A percentile compares a stretch with the other conserved stretches of the same genome.
Conservation (phyloP, 176 grass and related monocot species). For the Zizania latifolia region DNA sequence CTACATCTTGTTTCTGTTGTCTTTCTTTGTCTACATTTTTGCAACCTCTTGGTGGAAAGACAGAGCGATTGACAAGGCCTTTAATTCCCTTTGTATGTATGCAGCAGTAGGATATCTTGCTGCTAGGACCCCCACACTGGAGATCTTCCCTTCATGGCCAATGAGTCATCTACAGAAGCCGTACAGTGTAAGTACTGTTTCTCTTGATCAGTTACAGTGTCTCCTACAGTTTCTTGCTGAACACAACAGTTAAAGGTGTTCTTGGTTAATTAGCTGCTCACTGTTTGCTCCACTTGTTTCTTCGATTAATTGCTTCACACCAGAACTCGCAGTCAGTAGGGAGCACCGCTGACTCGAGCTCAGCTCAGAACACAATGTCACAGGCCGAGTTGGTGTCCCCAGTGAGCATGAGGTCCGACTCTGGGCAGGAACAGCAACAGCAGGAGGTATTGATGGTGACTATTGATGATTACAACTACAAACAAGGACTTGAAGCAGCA, state of each 20-base stretch:
- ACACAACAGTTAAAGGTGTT: slow-evolving; percentile 31
- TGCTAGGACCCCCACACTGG: slow-evolving; percentile 56
- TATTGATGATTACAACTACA: slow-evolving; percentile 58
- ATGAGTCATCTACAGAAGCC: slow-evolving; percentile 59
- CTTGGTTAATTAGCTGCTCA: slow-evolving; percentile 46
- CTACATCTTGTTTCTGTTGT: background rate
- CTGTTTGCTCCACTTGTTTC: slow-evolving; percentile 30
- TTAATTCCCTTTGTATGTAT: slow-evolving; percentile 52
- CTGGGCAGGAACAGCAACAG: slow-evolving; percentile 47
- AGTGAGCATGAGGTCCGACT: slow-evolving; percentile 44
- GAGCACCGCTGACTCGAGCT: slow-evolving; percentile 76
- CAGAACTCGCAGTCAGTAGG: slow-evolving; percentile 58
- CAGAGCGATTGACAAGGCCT: slow-evolving; percentile 31
- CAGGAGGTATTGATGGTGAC: slow-evolving; percentile 61
- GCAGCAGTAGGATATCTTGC: slow-evolving; percentile 53
- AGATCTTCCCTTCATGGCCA: slow-evolving; percentile 92
- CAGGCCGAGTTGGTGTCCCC: slow-evolving; percentile 52
- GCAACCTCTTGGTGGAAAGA: slow-evolving; percentile 5
- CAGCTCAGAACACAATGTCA: slow-evolving; percentile 60
- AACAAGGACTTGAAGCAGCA: slow-evolving; percentile 28
- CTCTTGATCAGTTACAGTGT: slow-evolving; percentile 22
- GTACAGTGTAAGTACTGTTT: slow-evolving; percentile 58
- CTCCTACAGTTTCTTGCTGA: slow-evolving; percentile 40
- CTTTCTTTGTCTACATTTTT: slow-evolving; percentile 26
- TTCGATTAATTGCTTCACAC: slow-evolving; percentile 49